phyloP scores from a whole-genome alignment of 2,329 filamentous ascomycete species.

The Trichoderma cornu-damae region DNA sequence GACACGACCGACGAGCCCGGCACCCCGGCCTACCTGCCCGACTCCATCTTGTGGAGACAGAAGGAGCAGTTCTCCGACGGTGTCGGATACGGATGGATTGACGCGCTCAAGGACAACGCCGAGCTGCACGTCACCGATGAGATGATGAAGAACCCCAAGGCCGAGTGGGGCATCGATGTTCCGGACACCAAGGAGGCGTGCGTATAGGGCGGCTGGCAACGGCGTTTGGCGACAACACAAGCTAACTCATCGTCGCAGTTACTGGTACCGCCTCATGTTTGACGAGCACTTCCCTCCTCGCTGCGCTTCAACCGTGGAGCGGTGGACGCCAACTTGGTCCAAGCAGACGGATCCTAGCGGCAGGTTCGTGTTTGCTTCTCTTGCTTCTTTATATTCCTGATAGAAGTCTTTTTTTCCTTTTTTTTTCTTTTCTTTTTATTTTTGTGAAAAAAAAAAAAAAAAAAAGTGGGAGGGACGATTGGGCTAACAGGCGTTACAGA shows the following conservation, averaged over 20 bases:
- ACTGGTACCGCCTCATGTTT: constrained; percentile 99
- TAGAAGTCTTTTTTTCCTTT: too few species aligned
- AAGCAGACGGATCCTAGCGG: constrained; percentile 94
- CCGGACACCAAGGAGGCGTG: constrained; percentile 96
- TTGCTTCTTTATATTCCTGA: neutral
- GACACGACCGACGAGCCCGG: constrained; percentile 84
- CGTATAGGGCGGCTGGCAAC: constrained; percentile 29
- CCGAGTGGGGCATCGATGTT: constrained; percentile 88
- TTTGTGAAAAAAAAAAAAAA: too few species aligned
- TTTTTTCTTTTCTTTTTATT: too few species aligned
- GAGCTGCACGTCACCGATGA: constrained; percentile 88
- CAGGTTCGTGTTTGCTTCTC: constrained; percentile 48
- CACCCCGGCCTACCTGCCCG: constrained; percentile 81
- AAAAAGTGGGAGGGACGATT: too few species aligned
- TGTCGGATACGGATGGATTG: constrained; percentile 98
- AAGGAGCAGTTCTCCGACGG: constrained; percentile 99
- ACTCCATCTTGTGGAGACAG: constrained; percentile 94
- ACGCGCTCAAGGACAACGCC: constrained; percentile 90
- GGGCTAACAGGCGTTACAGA: constrained; percentile 39
- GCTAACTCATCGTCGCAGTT: constrained; percentile 44
- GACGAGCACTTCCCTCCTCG: constrained; percentile 95
- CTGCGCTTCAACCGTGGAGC: constrained; percentile 88
- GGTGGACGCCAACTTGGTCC: constrained; percentile 97
- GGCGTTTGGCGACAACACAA: neutral
- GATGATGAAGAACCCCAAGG: constrained; percentile 97